phyloP scores from a whole-genome alignment of 257 asterid genomes.

The Gentiana dahurica region DNA sequence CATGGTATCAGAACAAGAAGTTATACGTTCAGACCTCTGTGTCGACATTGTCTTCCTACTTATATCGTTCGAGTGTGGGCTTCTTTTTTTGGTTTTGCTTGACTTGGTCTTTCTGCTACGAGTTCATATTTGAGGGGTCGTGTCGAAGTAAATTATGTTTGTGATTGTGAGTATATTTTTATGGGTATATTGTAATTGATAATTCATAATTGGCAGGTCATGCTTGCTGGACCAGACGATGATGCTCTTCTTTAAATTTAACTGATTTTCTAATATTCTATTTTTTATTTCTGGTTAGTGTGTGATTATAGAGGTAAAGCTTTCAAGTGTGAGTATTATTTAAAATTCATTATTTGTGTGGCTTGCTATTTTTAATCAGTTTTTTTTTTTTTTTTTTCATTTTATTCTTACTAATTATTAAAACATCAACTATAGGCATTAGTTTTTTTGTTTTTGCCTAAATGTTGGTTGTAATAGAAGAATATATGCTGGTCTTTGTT shows the following conservation, averaged over 20 bases:
- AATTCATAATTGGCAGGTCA: slow-evolving; percentile 33
- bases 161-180: too few relatives aligned
- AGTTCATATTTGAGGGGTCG: too few relatives aligned
- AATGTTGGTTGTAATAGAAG: slow-evolving; percentile 46
- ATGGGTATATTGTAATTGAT: too few relatives aligned
- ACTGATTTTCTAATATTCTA: slow-evolving; percentile 20
- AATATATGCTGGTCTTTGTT: slow-evolving; percentile 29
- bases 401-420: slow-evolving; percentile 20
- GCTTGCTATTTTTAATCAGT: slow-evolving; percentile 18
- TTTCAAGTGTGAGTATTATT: slow-evolving; percentile 29
- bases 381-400: slow-evolving; percentile 17
- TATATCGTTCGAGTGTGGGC: too few relatives aligned
- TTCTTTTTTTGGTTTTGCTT: too few relatives aligned
- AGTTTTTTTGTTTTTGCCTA: slow-evolving; percentile 60
- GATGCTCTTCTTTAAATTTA: slow-evolving; percentile 64
- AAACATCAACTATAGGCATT: slow-evolving; percentile 47
- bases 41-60: too few relatives aligned
- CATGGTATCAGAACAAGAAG: too few relatives aligned
- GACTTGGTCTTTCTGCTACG: too few relatives aligned
- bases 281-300: slow-evolving; percentile 16
- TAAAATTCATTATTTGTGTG: slow-evolving; percentile 12
- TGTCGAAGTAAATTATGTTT: too few relatives aligned
- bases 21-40: too few relatives aligned
- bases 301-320: slow-evolving; percentile 6
- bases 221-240: slow-evolving; percentile 96